Evolutionary conservation across 371 early-diverging fungal species (phyloP), one percentile per base, ranked within the genome.

Genomic region (Coemansia linderi): DNA sequence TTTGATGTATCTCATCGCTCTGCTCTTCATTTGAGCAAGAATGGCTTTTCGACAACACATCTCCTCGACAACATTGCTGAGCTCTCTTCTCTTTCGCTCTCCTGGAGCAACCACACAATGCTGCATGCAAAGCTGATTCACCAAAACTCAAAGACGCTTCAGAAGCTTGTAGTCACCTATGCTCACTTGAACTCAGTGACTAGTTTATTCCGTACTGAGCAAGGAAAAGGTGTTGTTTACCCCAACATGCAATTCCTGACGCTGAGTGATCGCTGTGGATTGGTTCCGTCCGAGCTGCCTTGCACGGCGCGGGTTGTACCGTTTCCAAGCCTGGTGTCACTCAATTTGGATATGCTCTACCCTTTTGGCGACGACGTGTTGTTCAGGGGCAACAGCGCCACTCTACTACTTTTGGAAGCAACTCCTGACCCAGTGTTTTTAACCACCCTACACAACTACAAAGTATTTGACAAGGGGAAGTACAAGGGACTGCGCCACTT

Each of bases 281-380:
- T 54, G 54, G 13, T 54, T 15, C 54, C 54, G 2, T 10, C 54
- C 31, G 54, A 29, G 15, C 29, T 54, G 31, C 54, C 54, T 54
- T 54, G 54, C 54, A 29, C 54, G 15, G 5, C 29, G 8, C 27
- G 15, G 4, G 33, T 54, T 29, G 54, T 44, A 48, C 69, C 69
- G 31, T 69, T 69, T 22, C 57, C 68, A 2, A 62, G 31, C 13
- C 38, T 67, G 31, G 7, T 29, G 24, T 29, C 22, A 6, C 22
- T 67, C 19, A 63, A 61, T 19, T 2, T 67, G 9, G 24, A 29
- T 12, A 31, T 62, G 4, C 33, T 48, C 12, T 67, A 67, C 7
- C 67, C 67, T 4, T 67, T 67, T 29, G 46, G 40, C 40, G 67
- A 67, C 40, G 67, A 67, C 22, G 40, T 67, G 33, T 41, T 63